Percentiles rank a stretch among this genome's conserved stretches.
These are phyloP conservation scores for Saturnispora hagleri DNA, from an alignment of 805 yeast species.

Conservation along the genomic window DNA sequence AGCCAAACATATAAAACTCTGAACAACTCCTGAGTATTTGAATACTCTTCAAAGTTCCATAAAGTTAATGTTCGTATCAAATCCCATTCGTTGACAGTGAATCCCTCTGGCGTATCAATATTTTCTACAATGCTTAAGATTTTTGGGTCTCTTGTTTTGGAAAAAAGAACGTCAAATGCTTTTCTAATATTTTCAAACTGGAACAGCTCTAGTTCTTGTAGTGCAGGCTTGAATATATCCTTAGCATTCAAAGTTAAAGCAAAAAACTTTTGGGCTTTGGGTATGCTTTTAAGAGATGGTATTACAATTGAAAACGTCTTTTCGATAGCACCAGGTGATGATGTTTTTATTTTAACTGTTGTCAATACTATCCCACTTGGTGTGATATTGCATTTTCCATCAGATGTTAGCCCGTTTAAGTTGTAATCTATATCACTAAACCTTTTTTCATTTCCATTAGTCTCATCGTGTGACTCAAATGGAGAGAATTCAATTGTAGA, in stretches of 20 bases:
- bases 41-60: conserved; percentile 7
- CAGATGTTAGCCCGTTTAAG: not conserved
- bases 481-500: conserved; percentile 7
- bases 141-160: not conserved
- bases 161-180: conserved; percentile 17
- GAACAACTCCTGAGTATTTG: conserved; percentile 2
- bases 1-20: conserved; percentile 23
- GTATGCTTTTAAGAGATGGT: conserved; percentile 8
- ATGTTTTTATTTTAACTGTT: conserved; percentile 9
- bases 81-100: conserved; percentile 9
- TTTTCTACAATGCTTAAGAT: not conserved
- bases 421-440: conserved; percentile 2
- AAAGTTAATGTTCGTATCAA: conserved; percentile 11
- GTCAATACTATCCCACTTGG: conserved; percentile 1
- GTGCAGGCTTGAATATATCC: conserved; percentile 32
- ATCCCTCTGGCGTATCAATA: conserved; percentile 2
- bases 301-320: conserved; percentile 13
- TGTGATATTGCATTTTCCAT: conserved; percentile 3
- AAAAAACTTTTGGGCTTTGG: conserved; percentile 13
- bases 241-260: conserved; percentile 17
- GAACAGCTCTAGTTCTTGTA: conserved; percentile 18
- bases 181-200: conserved; percentile 19
- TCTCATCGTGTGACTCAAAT: not conserved
- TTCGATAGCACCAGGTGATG: conserved; percentile 12
- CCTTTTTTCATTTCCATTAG: conserved; percentile 7